Conservation (phyloP, 495 filamentous ascomycete genomes). For the Aspergillus diversus region DNA sequence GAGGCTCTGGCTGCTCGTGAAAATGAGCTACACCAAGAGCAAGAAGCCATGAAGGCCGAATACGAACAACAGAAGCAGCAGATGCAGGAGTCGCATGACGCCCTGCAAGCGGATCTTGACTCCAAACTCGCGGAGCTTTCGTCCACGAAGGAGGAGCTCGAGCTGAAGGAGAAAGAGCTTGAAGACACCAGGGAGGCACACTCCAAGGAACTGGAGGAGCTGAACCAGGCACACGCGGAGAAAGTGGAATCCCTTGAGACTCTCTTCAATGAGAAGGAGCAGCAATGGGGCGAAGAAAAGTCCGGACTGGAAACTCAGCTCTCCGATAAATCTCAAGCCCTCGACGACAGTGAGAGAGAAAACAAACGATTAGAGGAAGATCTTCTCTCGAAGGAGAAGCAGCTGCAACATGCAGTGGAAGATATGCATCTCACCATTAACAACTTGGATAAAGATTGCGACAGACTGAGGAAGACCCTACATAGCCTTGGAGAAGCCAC, state of each 20-base stretch:
- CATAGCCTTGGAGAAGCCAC: conserved; percentile 61
- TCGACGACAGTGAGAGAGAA: conserved; percentile 47
- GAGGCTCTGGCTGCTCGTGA: conserved; percentile 46
- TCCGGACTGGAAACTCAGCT: conserved; percentile 39
- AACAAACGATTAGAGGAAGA: conserved; percentile 52
- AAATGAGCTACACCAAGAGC: conserved; percentile 40
- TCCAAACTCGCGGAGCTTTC: conserved; percentile 38
- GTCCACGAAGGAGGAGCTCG: conserved; percentile 37
- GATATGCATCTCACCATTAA: conserved; percentile 56
- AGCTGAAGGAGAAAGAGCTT: conserved; percentile 35
- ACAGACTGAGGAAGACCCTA: conserved; percentile 59
- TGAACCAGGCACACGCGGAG: conserved; percentile 36
- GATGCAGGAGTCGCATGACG: conserved; percentile 46
- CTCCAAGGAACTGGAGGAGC: conserved; percentile 36
- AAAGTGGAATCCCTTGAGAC: conserved; percentile 45
- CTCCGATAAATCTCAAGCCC: conserved; percentile 41
- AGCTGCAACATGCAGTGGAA: conserved; percentile 50
- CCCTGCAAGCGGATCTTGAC: conserved; percentile 42
- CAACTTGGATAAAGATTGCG: conserved; percentile 58
- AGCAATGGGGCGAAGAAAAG: conserved; percentile 41
- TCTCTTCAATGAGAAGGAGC: conserved; percentile 39
- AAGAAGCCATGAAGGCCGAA: conserved; percentile 42
- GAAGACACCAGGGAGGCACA: conserved; percentile 35
- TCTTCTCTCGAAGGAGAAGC: conserved; percentile 52
- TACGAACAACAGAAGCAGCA: conserved; percentile 49